A percentile compares a stretch with the other conserved stretches of the same genome.
Conservation (phyloP, 2,329 filamentous ascomycete genomes). For the Emmonsiellopsis sp. region DNA sequence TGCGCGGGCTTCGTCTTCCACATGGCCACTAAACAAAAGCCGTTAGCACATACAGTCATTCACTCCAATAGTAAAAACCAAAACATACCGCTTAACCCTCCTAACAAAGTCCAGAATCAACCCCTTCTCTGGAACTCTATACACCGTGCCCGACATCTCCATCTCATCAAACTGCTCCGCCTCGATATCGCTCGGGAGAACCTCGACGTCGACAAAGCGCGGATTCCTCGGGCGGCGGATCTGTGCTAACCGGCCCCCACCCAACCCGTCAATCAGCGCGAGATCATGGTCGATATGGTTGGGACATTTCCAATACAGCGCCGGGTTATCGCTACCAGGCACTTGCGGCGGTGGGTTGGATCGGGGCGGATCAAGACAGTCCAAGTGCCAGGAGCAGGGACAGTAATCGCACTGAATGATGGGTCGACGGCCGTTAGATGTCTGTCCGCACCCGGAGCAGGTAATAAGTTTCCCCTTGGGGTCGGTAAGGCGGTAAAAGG, state of each 20-base stretch:
- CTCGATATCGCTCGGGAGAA: slow-evolving; percentile 47
- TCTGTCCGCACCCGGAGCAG: slow-evolving; percentile 65
- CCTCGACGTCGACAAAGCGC: slow-evolving; percentile 60
- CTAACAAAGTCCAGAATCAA: slow-evolving; percentile 65
- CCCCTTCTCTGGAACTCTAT: slow-evolving; percentile 54
- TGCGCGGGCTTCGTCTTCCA: slow-evolving; percentile 4
- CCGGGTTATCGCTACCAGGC: slow-evolving; percentile 42
- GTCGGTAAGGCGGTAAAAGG: slow-evolving; percentile 50
- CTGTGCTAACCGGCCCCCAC: slow-evolving; percentile 30
- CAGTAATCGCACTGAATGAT: slow-evolving; percentile 85
- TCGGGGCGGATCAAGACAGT: slow-evolving; percentile 79
- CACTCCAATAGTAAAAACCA: neutral
- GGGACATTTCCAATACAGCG: slow-evolving; percentile 76
- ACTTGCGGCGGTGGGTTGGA: slow-evolving; percentile 60
- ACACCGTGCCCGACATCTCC: slow-evolving; percentile 54
- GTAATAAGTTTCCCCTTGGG: slow-evolving; percentile 64
- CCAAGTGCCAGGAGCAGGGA: slow-evolving; percentile 75
- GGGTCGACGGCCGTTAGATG: slow-evolving; percentile 53
- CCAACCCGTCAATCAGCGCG: slow-evolving; percentile 43
- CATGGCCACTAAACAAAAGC: slow-evolving; percentile 1
- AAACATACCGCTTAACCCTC: slow-evolving; percentile 41
- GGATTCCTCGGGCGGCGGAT: slow-evolving; percentile 25
- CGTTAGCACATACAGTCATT: neutral
- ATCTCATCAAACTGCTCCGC: slow-evolving; percentile 48
- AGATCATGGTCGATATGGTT: slow-evolving; percentile 74